These are phyloP conservation scores for Melampsora larici-populina DNA, from an alignment of 1,284 basidiomycete species.

Conservation along the genomic window DNA sequence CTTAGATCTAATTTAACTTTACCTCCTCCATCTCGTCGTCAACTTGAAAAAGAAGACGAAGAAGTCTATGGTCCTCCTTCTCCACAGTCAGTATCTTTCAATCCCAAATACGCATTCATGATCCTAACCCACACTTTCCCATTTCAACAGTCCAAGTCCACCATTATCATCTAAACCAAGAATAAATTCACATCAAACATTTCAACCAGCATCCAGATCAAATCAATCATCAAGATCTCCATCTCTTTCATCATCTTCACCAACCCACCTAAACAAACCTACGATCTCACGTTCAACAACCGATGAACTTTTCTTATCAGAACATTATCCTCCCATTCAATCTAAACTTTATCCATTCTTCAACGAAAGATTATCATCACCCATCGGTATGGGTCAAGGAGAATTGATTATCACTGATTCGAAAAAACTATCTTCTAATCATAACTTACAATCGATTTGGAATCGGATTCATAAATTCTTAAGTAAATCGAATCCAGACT, in stretches of 20 bases:
- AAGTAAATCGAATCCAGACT: constrained; percentile 17
- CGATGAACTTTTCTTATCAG: constrained; percentile 42
- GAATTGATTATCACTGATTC: constrained; percentile 11
- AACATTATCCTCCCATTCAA: constrained; percentile 34
- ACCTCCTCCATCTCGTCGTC: not conserved
- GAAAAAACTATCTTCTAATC: not conserved
- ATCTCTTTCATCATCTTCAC: not conserved
- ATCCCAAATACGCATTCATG: not conserved
- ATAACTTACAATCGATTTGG: constrained; percentile 14
- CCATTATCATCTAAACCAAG: not conserved
- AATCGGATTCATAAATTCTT: constrained; percentile 11
- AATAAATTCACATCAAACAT: no score
- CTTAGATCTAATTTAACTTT: not conserved
- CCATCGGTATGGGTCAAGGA: constrained; percentile 35
- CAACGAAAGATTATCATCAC: constrained; percentile 19
- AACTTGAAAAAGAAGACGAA: constrained; percentile 9
- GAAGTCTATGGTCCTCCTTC: constrained; percentile 7
- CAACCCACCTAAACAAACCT: not conserved
- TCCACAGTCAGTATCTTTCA: not conserved
- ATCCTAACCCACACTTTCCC: not conserved
- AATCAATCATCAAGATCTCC: not conserved
- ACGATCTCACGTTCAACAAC: not conserved
- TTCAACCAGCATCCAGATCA: no score
- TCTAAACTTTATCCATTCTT: constrained; percentile 28
- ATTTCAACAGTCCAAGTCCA: not conserved